These are phyloP conservation scores for Lentinula lateritia DNA, from an alignment of 768 basidiomycete species.

Conservation along the genomic window DNA sequence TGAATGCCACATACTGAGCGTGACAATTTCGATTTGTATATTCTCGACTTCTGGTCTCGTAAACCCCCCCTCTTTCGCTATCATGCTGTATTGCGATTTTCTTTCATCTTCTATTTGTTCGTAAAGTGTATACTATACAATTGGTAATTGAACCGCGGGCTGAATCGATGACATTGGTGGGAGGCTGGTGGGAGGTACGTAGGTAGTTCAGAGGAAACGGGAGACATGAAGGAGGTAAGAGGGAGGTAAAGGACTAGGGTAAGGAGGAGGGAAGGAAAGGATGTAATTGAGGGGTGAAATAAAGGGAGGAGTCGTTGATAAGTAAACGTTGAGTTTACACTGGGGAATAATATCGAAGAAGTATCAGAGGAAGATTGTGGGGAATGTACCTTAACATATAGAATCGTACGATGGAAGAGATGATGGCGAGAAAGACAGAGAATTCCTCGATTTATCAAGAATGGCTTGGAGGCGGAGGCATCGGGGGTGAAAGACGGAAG, in stretches of 20 bases:
- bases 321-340: background rate
- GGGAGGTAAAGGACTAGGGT: background rate
- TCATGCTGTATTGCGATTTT: background rate
- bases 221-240: background rate
- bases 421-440: too few relatives aligned
- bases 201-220: background rate
- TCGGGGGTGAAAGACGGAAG: background rate
- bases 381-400: too few relatives aligned
- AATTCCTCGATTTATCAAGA: background rate
- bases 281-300: background rate
- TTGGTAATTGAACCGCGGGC: too few relatives aligned
- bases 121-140: too few relatives aligned
- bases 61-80: background rate
- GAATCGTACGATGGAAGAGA: too few relatives aligned
- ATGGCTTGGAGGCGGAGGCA: background rate
- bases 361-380: background rate
- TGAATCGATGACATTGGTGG: background rate
- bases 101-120: too few relatives aligned
- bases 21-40: background rate
- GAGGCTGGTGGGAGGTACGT: background rate
- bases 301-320: background rate
- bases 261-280: background rate
- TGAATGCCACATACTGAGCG: slow-evolving; percentile 2
- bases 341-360: too few relatives aligned
- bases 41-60: too few relatives aligned